phyloP scores from a whole-genome alignment of 768 basidiomycete species.

The Hericium erinaceus region DNA sequence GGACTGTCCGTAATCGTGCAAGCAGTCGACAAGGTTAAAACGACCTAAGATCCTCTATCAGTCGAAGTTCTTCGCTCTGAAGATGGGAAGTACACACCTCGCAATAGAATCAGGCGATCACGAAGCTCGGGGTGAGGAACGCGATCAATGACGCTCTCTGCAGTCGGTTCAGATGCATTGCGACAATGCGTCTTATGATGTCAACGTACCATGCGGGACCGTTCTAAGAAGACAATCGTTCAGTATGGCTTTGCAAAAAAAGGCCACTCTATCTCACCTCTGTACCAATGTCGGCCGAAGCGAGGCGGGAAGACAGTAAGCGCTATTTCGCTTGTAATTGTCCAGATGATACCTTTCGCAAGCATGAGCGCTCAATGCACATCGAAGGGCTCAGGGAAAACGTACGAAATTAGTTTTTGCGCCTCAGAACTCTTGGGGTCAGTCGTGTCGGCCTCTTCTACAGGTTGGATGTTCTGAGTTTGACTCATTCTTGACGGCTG shows the following conservation, averaged over 20 bases:
- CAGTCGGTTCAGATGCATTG: conserved; percentile 1
- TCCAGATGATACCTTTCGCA: conserved; percentile 74
- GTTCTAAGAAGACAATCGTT: conserved; percentile 31
- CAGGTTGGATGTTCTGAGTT: background rate
- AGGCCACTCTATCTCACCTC: conserved; percentile 33
- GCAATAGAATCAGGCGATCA: conserved; percentile 82
- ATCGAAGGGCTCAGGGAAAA: conserved; percentile 1
- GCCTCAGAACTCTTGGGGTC: conserved; percentile 75
- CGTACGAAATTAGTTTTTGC: conserved; percentile 72
- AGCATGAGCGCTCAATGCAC: conserved; percentile 1
- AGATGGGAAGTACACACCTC: conserved; percentile 40
- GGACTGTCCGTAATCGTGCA: conserved; percentile 60
- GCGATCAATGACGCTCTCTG: conserved; percentile 87
- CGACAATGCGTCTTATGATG: conserved; percentile 12
- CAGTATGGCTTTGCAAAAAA: background rate
- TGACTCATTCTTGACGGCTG: conserved; percentile 16
- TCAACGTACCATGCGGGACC: conserved; percentile 63
- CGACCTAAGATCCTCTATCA: conserved; percentile 36
- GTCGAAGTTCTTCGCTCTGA: too few species aligned
- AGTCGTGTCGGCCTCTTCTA: conserved; percentile 43
- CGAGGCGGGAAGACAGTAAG: conserved; percentile 83
- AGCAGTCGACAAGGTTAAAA: conserved; percentile 72
- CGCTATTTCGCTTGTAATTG: conserved; percentile 77
- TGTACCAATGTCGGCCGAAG: conserved; percentile 85
- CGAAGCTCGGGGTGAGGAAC: conserved; percentile 85